phyloP scores from a whole-genome alignment of 805 yeast genomes.

The Suhomyces xylopsoci region DNA sequence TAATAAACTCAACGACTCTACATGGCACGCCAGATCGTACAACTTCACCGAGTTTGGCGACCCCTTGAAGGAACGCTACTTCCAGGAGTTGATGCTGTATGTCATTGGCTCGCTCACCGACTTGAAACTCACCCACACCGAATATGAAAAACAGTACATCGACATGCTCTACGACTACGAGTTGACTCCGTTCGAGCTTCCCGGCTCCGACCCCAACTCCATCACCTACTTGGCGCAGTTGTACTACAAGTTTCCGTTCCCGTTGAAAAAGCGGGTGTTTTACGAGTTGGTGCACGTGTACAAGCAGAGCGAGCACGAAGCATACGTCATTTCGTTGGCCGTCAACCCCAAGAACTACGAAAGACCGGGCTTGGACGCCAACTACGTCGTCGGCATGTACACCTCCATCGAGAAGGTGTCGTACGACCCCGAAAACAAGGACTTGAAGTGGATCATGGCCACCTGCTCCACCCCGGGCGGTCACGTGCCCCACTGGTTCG shows the following conservation, averaged over 20 bases:
- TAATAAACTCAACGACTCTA: constrained; percentile 10
- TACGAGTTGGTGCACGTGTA: constrained; percentile 34
- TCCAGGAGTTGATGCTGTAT: constrained; percentile 7
- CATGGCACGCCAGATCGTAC: constrained; percentile 13
- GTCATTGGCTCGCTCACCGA: constrained; percentile 12
- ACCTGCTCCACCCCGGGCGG: constrained; percentile 41
- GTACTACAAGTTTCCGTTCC: constrained; percentile 35
- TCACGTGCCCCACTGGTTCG: constrained; percentile 34
- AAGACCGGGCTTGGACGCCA: constrained; percentile 11
- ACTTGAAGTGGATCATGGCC: constrained; percentile 37
- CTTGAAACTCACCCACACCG: constrained; percentile 28
- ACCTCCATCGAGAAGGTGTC: constrained; percentile 34
- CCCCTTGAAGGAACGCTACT: constrained; percentile 10
- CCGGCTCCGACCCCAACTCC: constrained; percentile 11
- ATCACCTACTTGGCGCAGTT: constrained; percentile 30
- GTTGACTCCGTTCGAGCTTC: constrained; percentile 15
- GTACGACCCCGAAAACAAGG: constrained; percentile 15
- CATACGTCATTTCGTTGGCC: constrained; percentile 32
- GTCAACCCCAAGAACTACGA: constrained; percentile 26
- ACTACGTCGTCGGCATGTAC: constrained; percentile 30
- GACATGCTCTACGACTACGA: constrained; percentile 29
- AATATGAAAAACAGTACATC: constrained; percentile 35
- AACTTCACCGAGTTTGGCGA: constrained; percentile 12
- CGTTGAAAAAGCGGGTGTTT: constrained; percentile 34
- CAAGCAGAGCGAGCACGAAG: constrained; percentile 12